Evolutionary conservation across 805 yeast genomes (phyloP), one percentile per base, ranked within the genome.

Genomic region (Pichia pseudocactophila): DNA sequence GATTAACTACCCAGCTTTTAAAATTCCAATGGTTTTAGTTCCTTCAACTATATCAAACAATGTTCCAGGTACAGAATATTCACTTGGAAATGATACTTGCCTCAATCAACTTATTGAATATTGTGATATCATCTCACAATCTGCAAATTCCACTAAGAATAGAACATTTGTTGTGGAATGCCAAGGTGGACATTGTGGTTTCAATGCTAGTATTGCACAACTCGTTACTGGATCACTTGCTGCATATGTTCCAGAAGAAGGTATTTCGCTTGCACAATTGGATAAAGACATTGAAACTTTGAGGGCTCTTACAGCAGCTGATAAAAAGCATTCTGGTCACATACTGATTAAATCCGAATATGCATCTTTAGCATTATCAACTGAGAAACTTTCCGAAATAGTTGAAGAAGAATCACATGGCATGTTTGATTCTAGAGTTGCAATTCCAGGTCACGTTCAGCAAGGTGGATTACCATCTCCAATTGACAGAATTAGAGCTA

Each of bases 161-260:
- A 71, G 92, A 61, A 82, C 80, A 13, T 83, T 83, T 55, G 85
- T 83, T 30, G 84, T 83, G 47, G 94, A 83, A 56, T 82, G 80
- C 26, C 94, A 83, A 66, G 94, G 94, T 55, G 94, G 94, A 42
- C 78, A 83, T 62, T 79, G 85, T 20, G 94, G 94, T 39, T 83
- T 72, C 58, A 74, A 83, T 52, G 88, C 92, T 17, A 72, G 85
- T 2, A 73, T 70, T 52, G 75, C 80, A 12, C 82, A 81, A 27
- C 63, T 84, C 46, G 77, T 80, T 36, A 73, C 81, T 27, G 90
- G 90, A 51, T 81, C 89, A 2, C 74, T 75, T 45, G 84, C 82
- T 4, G 74, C 85, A 0, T 83, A 83, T 55, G 81, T 81, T 22
- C 94, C 92, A 28, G 94, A 83, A 57, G 76, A 77, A 51, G 76